Evolutionary conservation across 179 eudicot genomes (phyloP).

Genomic region (Beta macrorhiza): DNA sequence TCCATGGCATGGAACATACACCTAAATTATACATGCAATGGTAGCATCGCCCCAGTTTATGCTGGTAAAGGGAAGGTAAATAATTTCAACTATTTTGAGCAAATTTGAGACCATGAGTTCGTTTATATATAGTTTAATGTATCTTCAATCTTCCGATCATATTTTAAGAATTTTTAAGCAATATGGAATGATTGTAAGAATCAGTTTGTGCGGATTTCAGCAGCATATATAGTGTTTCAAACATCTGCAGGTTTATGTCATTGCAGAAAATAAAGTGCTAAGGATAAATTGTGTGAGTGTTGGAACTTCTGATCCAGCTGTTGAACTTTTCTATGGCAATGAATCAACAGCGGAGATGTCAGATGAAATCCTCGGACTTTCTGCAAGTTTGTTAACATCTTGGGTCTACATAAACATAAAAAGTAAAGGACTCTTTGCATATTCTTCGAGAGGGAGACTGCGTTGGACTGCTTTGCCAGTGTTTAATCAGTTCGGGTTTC

Average conservation of each 20-base stretch:
- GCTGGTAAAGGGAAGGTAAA: constrained; percentile 70
- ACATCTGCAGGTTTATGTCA: constrained; percentile 67
- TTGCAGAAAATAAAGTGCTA: constrained; percentile 75
- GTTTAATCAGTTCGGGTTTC: constrained; percentile 56
- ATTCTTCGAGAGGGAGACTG: constrained; percentile 48
- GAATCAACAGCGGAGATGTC: constrained; percentile 38
- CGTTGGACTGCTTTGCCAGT: constrained; percentile 69
- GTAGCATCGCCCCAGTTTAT: constrained; percentile 57
- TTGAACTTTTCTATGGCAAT: constrained; percentile 59
- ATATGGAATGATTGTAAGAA: background rate
- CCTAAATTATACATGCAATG: constrained; percentile 63
- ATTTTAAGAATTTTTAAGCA: too few species aligned
- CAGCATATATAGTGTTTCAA: too few species aligned
- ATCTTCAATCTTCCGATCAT: background rate
- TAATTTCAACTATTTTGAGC: background rate
- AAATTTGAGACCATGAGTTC: background rate
- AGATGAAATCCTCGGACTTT: constrained; percentile 67
- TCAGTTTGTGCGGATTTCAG: background rate
- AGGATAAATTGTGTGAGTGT: constrained; percentile 42
- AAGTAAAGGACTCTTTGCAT: constrained; percentile 63
- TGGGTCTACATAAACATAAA: constrained; percentile 59
- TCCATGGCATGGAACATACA: constrained; percentile 58
- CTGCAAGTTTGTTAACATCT: constrained; percentile 59
- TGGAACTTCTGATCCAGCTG: constrained; percentile 46
- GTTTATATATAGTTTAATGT: background rate